Base-by-base conservation (phyloP, 441 rosid species). In the Cnidoscolus chayamansa region DNA sequence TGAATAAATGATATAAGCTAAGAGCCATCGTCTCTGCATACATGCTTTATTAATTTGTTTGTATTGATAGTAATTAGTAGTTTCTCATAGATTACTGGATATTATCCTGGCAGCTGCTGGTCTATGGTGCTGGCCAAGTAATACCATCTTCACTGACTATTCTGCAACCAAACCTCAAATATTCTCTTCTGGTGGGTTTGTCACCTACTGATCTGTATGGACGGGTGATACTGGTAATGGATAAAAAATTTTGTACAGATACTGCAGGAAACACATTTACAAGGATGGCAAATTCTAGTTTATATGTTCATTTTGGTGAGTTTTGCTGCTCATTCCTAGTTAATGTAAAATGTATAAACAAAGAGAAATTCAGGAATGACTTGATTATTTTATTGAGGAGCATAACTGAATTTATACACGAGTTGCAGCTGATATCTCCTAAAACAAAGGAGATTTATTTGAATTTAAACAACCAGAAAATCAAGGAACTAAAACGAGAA, bases 111-210 rank as follows among this genome's bases (percentile, higher is more conserved):
- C 94, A 94, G 98, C 88, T 94, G 77, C 86, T 90, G 72, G 97
- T 91, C 59, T 94, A 92, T 67, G 98, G 97, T 56, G 81, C 89
- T 71, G 99, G 94, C 79, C 84, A 90, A 84, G 90, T 92, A 45
- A 78, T 92, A 66, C 97, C 99, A 35, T 86, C 96, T 68, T 89
- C 97, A 0, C 45, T 92, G 49, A 73, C 82, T 40, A 73, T 83
- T 77, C 73, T 90, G 73, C 82, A 84, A 78, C 79, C 82, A 40
- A 77, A 84, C 76, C 86, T 94, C 65, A 78, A 79, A 74, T 94
- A 92, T 76, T 84, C 91, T 17, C 87, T 94, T 73, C 79, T 86
- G 66, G 94, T 94, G 79, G 83, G 79, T 60, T 74, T 92, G 72
- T 85, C 91, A 32, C 82, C 90, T 13, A 65, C 63, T 20, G 81